Conservation (phyloP, 495 filamentous ascomycete species). For the Cladorrhinum samala region DNA sequence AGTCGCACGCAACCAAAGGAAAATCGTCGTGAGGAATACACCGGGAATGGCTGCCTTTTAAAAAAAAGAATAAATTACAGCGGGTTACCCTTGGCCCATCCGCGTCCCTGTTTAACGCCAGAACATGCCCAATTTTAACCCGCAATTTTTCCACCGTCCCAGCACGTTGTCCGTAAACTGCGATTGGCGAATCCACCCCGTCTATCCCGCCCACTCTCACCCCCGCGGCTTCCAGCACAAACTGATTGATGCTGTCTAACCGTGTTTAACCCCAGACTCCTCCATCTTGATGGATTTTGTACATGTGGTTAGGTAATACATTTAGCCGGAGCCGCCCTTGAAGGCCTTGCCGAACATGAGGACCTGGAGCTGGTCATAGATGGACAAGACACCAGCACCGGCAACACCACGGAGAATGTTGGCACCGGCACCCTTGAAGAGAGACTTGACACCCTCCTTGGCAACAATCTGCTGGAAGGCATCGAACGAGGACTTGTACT, state of each 20-base stretch:
- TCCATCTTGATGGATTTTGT: slow-evolving; percentile 29
- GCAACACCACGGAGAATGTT: slow-evolving; percentile 99
- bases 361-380: slow-evolving; percentile 99
- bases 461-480: slow-evolving; percentile 92
- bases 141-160: slow-evolving; percentile 22
- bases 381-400: slow-evolving; percentile 99
- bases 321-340: slow-evolving; percentile 86
- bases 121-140: slow-evolving; percentile 26
- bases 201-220: slow-evolving; percentile 15
- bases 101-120: slow-evolving; percentile 30
- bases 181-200: slow-evolving; percentile 17
- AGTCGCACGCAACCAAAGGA: slow-evolving; percentile 37
- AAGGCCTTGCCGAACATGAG: slow-evolving; percentile 99
- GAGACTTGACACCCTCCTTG: slow-evolving; percentile 92
- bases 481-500: slow-evolving; percentile 94
- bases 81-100: slow-evolving; percentile 31
- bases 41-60: slow-evolving; percentile 51
- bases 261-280: slow-evolving; percentile 23
- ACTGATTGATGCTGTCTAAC: slow-evolving; percentile 10
- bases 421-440: slow-evolving; percentile 99
- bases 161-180: slow-evolving; percentile 15
- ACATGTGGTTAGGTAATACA: slow-evolving; percentile 27
- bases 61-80: slow-evolving; percentile 57
- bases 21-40: slow-evolving; percentile 47
- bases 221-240: slow-evolving; percentile 17